Percentiles rank a stretch among this genome's conserved stretches.
These are phyloP conservation scores for Cladosporium sp. DNA, from an alignment of 2,329 filamentous ascomycete genomes.

Conservation along the genomic window DNA sequence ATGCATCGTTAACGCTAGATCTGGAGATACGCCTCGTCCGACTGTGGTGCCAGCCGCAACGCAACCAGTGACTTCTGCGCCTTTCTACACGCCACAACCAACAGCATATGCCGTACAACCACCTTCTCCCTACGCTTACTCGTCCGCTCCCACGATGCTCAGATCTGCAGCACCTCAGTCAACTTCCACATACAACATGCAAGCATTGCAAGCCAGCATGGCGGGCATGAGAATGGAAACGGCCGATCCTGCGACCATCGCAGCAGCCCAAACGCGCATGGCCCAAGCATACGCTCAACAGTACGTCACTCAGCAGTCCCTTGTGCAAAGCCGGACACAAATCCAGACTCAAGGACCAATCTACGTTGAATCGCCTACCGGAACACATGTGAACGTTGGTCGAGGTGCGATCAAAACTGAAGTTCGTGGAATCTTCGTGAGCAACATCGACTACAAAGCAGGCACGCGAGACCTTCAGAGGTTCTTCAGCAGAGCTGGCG, in stretches of 20 bases:
- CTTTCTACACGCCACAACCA: background rate
- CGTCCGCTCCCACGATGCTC: background rate
- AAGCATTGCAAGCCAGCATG: conserved; percentile 1
- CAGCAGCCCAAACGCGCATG: background rate
- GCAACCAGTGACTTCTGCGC: background rate
- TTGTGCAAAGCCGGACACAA: background rate
- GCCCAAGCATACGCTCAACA: background rate
- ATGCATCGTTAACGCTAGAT: background rate
- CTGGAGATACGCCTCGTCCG: background rate
- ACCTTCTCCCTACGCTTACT: background rate
- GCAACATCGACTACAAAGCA: conserved; percentile 25
- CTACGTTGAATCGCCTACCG: conserved; percentile 19
- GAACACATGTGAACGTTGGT: conserved; percentile 24
- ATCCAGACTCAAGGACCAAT: background rate
- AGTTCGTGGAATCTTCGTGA: conserved; percentile 28
- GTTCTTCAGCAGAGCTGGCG: conserved; percentile 24
- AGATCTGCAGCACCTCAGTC: background rate
- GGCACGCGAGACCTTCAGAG: conserved; percentile 22
- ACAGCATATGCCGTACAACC: background rate
- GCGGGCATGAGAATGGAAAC: background rate
- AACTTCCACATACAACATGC: background rate
- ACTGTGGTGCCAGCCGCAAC: background rate
- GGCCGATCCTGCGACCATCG: background rate
- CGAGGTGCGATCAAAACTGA: conserved; percentile 24
- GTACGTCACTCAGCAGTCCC: background rate